Conservation (phyloP, 768 basidiomycete genomes). For the Scleroderma bovista region DNA sequence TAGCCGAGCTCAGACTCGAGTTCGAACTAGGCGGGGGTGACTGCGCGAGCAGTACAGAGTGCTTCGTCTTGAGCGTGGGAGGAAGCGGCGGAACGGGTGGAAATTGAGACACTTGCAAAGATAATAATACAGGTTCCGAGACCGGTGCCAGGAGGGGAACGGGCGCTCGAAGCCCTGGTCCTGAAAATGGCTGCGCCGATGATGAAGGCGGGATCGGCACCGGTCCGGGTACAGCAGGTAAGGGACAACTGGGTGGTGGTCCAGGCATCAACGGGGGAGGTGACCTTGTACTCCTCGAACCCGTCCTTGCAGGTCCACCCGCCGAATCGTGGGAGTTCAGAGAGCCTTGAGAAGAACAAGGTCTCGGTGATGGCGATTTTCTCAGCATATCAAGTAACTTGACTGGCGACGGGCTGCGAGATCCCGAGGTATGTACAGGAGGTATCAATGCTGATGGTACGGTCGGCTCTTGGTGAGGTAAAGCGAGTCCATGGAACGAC, state of each 20-base stretch:
- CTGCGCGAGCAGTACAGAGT: conserved; percentile 7
- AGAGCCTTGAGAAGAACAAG: conserved; percentile 3
- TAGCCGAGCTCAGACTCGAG: not conserved
- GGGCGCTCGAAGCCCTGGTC: not conserved
- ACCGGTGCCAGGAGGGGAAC: not conserved
- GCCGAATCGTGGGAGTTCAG: conserved; percentile 12
- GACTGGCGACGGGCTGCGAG: not conserved
- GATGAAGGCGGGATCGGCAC: not conserved
- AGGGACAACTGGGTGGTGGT: conserved; percentile 25
- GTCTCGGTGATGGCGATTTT: not conserved
- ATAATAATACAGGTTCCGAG: not conserved
- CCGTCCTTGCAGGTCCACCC: conserved; percentile 14
- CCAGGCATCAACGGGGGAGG: conserved; percentile 15
- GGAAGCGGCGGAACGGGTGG: conserved; percentile 22
- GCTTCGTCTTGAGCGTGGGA: conserved; percentile 6
- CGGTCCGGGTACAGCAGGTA: conserved; percentile 21
- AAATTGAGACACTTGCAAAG: conserved; percentile 16
- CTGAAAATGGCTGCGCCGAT: not conserved
- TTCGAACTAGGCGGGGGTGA: conserved; percentile 7
- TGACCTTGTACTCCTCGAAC: conserved; percentile 21
- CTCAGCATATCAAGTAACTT: not conserved
- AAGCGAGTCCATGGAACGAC: not conserved
- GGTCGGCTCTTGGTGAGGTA: not conserved
- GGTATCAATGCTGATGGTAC: not conserved
- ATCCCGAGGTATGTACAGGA: not conserved